Evolutionary conservation across 805 yeast species (phyloP).

Genomic region (Barnettozyma siamensis): DNA sequence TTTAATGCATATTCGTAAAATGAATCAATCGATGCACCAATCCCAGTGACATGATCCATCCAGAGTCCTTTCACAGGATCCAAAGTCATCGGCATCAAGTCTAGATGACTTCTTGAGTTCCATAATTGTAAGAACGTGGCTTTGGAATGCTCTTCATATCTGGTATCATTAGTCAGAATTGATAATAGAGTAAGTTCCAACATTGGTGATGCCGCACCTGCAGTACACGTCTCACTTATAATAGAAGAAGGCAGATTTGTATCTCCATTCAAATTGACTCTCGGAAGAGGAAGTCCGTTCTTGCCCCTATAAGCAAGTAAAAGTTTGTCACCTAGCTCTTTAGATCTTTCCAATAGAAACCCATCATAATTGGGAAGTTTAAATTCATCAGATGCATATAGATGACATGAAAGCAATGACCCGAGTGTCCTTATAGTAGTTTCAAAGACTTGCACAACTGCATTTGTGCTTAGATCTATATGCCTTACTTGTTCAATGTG

Average conservation of each 20-base stretch:
- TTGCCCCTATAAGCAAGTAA: slow-evolving; percentile 63
- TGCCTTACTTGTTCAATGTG: slow-evolving; percentile 35
- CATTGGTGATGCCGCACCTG: slow-evolving; percentile 83
- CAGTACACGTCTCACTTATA: slow-evolving; percentile 68
- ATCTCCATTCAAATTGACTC: slow-evolving; percentile 65
- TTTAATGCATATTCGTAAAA: slow-evolving; percentile 86
- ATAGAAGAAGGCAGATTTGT: slow-evolving; percentile 36
- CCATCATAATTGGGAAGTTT: slow-evolving; percentile 54
- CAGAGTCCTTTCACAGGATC: slow-evolving; percentile 53
- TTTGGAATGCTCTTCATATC: slow-evolving; percentile 58
- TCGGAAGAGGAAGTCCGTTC: slow-evolving; percentile 68
- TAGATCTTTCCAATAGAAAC: slow-evolving; percentile 62
- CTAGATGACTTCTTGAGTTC: slow-evolving; percentile 54
- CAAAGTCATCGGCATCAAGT: slow-evolving; percentile 74
- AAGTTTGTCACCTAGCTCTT: slow-evolving; percentile 67
- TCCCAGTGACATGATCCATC: slow-evolving; percentile 60
- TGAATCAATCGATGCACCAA: slow-evolving; percentile 90
- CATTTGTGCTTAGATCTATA: slow-evolving; percentile 50
- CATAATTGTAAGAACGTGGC: slow-evolving; percentile 65
- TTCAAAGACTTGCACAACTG: slow-evolving; percentile 85
- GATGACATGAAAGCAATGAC: slow-evolving; percentile 72
- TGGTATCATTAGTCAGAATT: slow-evolving; percentile 63
- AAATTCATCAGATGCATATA: slow-evolving; percentile 44
- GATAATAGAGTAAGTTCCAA: slow-evolving; percentile 77
- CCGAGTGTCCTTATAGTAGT: slow-evolving; percentile 79